Percentiles rank a stretch among this genome's conserved stretches.
These are phyloP conservation scores for Leptographium wingfieldii DNA, from an alignment of 2,329 filamentous ascomycete genomes.

Conservation along the genomic window DNA sequence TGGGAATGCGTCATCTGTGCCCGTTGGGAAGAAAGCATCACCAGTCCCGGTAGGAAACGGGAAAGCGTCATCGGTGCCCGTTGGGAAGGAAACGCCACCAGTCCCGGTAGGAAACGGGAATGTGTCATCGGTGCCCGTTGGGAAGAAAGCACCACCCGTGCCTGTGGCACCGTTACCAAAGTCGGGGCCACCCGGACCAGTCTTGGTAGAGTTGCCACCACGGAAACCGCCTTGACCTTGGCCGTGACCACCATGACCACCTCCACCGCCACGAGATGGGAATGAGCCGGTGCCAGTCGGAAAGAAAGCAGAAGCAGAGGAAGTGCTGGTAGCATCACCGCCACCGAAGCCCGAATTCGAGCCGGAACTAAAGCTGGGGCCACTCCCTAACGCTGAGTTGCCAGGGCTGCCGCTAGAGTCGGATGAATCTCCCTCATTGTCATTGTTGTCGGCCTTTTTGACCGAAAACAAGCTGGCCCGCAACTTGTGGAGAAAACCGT, in stretches of 20 bases:
- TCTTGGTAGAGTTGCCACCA: neutral
- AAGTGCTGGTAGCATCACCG: neutral
- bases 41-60: no score
- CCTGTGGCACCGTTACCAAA: neutral
- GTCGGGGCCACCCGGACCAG: neutral
- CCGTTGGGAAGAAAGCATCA: neutral
- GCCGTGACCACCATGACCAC: neutral
- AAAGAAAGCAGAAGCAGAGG: neutral
- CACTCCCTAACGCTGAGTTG: neutral
- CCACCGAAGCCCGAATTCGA: neutral
- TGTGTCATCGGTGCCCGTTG: neutral
- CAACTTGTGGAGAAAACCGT: neutral
- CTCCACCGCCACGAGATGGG: neutral
- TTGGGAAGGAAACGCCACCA: neutral
- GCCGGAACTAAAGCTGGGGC: neutral
- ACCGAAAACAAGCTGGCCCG: neutral
- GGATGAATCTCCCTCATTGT: neutral
- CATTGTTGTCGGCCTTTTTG: neutral
- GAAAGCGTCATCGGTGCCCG: no score
- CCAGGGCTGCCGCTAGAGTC: neutral
- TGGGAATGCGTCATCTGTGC: neutral
- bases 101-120: neutral
- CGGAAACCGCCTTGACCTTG: neutral
- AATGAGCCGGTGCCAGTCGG: neutral
- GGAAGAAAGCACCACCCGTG: neutral